Evolutionary conservation across 73 alveolate species (phyloP).

Genomic region (Blepharisma japonicum): DNA sequence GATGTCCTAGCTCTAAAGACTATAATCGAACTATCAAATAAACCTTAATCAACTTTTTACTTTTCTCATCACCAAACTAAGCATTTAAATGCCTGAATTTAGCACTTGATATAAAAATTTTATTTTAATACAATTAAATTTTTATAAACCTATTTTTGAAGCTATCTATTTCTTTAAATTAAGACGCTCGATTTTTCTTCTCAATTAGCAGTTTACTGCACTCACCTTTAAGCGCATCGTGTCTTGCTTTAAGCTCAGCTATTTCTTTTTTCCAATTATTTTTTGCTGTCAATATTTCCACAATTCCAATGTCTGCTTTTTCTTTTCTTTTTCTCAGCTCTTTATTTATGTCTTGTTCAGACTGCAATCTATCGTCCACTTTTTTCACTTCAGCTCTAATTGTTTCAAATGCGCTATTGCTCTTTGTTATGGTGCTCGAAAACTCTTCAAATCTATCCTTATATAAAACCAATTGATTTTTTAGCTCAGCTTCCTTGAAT

Average conservation of each 20-base stretch:
- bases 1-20: no score
- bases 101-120: no score
- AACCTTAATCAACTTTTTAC: no score
- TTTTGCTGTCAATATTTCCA: neutral
- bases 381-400: conserved; percentile 4
- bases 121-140: no score
- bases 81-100: no score
- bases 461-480: conserved; percentile 18
- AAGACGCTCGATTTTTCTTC: neutral
- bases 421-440: neutral
- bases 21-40: no score
- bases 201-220: neutral
- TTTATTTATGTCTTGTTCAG: conserved; percentile 4
- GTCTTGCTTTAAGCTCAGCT: neutral
- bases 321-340: conserved; percentile 6
- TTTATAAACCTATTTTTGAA: no score
- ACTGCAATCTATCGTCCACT: neutral
- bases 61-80: no score
- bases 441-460: conserved; percentile 10
- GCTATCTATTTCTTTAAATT: no score
- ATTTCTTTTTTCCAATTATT: neutral
- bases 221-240: neutral
- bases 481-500: conserved; percentile 7
- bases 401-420: neutral
- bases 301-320: neutral